Percentiles rank a stretch among this genome's conserved stretches.
These are phyloP conservation scores for Hygrophila difformis DNA, from an alignment of 257 asterid genomes.

Conservation along the genomic window DNA sequence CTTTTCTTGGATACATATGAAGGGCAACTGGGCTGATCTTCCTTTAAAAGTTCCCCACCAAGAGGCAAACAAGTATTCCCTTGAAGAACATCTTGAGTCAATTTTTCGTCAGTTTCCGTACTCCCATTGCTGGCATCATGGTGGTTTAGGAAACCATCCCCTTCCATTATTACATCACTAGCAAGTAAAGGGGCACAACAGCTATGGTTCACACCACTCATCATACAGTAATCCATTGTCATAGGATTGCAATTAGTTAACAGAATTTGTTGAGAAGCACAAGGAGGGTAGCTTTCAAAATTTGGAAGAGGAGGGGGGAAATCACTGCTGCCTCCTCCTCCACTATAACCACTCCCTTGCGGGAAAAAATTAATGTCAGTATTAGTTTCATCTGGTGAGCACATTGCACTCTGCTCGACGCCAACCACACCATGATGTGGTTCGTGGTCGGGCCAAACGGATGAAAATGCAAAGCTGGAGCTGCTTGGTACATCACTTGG, in stretches of 20 bases:
- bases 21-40: conserved; percentile 21
- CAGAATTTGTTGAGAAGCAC: conserved; percentile 11
- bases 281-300: conserved; percentile 15
- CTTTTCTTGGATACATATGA: conserved; percentile 38
- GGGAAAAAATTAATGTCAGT: conserved; percentile 23
- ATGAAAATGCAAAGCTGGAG: conserved; percentile 13
- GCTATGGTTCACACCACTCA: conserved; percentile 16
- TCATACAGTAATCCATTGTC: conserved; percentile 23
- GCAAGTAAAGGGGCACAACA: conserved; percentile 3
- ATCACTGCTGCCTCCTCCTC: conserved; percentile 11
- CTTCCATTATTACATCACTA: conserved; percentile 19
- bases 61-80: conserved; percentile 12
- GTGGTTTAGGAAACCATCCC: conserved; percentile 30
- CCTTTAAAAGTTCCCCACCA: conserved; percentile 10
- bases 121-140: conserved; percentile 33
- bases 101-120: conserved; percentile 17
- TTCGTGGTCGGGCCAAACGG: conserved; percentile 23
- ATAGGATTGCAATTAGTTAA: conserved; percentile 12
- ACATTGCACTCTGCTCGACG: conserved; percentile 13
- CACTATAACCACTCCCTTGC: conserved; percentile 18
- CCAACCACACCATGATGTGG: conserved; percentile 10
- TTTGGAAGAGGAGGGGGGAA: conserved; percentile 19
- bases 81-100: conserved; percentile 18
- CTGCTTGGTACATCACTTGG: conserved; percentile 27
- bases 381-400: conserved; percentile 18